A percentile compares a stretch with the other conserved stretches of the same genome.
phyloP scores from a whole-genome alignment of 2,329 filamentous ascomycete genomes.

The Ambrosiella beaveri region DNA sequence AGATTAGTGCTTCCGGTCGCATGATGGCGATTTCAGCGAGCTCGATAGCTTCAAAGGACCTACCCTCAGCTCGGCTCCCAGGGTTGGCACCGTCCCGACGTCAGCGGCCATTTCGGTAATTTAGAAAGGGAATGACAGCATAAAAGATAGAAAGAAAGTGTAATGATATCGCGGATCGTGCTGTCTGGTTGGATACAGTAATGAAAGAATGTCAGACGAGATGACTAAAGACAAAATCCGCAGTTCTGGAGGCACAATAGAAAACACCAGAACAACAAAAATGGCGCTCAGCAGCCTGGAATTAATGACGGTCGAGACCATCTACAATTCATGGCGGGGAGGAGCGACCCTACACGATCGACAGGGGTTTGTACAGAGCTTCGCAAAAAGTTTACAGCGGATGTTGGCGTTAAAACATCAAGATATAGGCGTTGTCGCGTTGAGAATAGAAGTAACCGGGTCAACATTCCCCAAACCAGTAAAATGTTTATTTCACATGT shows the following conservation, averaged over 20 bases:
- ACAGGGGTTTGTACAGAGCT: conserved; percentile 5
- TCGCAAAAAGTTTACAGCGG: not conserved
- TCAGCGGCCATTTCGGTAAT: conserved; percentile 46
- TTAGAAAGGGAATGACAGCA: conserved; percentile 5
- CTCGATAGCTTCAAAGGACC: conserved; percentile 15
- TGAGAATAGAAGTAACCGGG: not conserved
- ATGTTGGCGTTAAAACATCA: not conserved
- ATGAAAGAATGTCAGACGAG: not conserved
- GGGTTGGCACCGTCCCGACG: conserved; percentile 66
- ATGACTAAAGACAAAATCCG: not conserved
- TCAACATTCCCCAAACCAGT: too few species aligned
- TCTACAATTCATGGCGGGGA: conserved; percentile 5
- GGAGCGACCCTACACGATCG: not conserved
- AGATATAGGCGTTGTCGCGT: not conserved
- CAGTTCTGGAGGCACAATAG: not conserved
- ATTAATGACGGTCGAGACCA: not conserved
- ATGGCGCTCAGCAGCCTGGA: conserved; percentile 8
- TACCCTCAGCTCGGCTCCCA: conserved; percentile 90
- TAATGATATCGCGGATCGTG: conserved; percentile 2
- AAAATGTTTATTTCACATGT: too few species aligned
- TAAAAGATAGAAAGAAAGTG: conserved; percentile 1
- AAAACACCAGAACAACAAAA: conserved; percentile 6
- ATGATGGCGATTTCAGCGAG: not conserved
- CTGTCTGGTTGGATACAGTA: not conserved
- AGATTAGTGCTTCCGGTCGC: not conserved